Base-by-base conservation (phyloP, 805 yeast genomes). In the Lipomyces japonicus region DNA sequence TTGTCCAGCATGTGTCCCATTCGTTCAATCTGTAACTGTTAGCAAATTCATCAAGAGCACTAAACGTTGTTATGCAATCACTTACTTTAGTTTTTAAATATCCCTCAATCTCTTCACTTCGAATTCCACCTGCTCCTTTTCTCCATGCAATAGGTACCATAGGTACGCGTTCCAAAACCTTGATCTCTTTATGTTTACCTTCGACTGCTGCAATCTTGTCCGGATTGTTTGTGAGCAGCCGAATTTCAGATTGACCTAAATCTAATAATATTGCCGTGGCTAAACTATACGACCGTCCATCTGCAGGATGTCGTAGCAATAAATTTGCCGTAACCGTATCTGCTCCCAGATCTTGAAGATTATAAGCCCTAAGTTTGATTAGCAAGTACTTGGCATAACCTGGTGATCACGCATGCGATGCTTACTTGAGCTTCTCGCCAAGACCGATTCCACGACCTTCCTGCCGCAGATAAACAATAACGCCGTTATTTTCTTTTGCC, bases 391-490 rank as follows among this genome's bases (percentile, higher is more conserved):
- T 3, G 32, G 21, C 3, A 28, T 16, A 32, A 12, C 23, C 9
- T 30, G 18, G 44, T 16, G 7, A n/a, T 25, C 18, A 35, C 31
- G 16, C 19, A 12, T 4, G 35, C 14, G 9, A n/a, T n/a, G 35
- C 50, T 7, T 21, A 55, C 61, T 93, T 93, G 59, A 93, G 76
- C 69, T 93, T 93, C 65, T 93, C 99, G 26, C 97, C 96, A n/a
- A 93, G 74, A 4, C 99, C 99, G 53, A 93, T 93, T 18, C 99
- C 99, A 52, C 99, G 81, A 46, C 99, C 99, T 68, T 93, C 99
- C 69, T 93, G 99, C 63, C 99, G 79, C 57, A 93, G 72, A 66
- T 93, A 93, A 1, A 93, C 97, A 44, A 93, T 89, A 61, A 95
- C 90, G 21, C 99, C 99, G 58, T 81, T 84, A 16, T 96, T 96